phyloP scores from a whole-genome alignment of 495 filamentous ascomycete species.

The Haplographium delicatum region DNA sequence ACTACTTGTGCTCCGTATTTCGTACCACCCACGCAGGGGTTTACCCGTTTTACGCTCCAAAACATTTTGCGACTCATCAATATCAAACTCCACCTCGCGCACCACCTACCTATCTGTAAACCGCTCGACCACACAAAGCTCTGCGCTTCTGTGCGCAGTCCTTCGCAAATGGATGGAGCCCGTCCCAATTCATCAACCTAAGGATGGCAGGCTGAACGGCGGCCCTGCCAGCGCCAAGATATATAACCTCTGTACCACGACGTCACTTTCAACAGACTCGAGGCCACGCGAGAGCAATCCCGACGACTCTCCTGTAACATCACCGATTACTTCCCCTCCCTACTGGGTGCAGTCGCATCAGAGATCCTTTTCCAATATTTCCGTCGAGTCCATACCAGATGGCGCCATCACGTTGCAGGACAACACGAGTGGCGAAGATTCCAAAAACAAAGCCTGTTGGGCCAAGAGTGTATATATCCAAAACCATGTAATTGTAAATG shows the following conservation, averaged over 20 bases:
- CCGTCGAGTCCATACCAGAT: conserved; percentile 37
- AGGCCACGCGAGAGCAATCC: background rate
- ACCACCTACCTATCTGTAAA: conserved; percentile 1
- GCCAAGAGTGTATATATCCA: conserved; percentile 48
- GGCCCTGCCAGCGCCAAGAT: background rate
- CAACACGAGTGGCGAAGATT: conserved; percentile 36
- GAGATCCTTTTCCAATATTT: conserved; percentile 34
- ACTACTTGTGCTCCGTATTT: no score
- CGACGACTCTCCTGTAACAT: conserved; percentile 16
- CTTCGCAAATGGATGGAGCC: conserved; percentile 27
- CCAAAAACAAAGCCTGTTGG: conserved; percentile 51
- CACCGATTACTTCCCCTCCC: conserved; percentile 26
- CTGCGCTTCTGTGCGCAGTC: conserved; percentile 12
- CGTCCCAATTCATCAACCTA: conserved; percentile 10
- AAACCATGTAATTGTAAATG: conserved; percentile 46
- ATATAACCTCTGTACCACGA: background rate
- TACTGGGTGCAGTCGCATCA: conserved; percentile 31
- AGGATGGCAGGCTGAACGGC: conserved; percentile 11
- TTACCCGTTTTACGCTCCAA: no score
- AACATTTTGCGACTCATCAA: conserved; percentile 8
- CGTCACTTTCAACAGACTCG: conserved; percentile 9
- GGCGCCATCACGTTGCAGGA: conserved; percentile 49
- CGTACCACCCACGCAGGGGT: no score
- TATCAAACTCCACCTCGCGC: conserved; percentile 8
- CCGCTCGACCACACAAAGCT: background rate